These are phyloP conservation scores for Lactarius pseudohatsudake DNA, from an alignment of 768 basidiomycete genomes.

Conservation along the genomic window DNA sequence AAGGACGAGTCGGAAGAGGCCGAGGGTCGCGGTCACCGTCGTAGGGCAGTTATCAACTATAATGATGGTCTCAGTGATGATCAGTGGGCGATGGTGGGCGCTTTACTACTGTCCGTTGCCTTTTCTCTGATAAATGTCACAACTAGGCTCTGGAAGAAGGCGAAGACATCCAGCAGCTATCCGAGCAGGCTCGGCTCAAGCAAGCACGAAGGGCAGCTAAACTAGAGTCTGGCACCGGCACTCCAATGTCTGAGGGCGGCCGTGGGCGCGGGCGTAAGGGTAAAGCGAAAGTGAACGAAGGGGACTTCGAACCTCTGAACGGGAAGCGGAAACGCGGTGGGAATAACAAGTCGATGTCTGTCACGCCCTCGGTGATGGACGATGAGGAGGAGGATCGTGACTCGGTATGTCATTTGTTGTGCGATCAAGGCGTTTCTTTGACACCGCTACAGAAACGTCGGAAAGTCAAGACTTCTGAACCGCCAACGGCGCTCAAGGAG, in stretches of 20 bases:
- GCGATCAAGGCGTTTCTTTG: conserved; percentile 1
- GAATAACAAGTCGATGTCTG: conserved; percentile 67
- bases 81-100: conserved; percentile 80
- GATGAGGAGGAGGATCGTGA: conserved; percentile 81
- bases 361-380: conserved; percentile 68
- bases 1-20: conserved; percentile 60
- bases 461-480: conserved; percentile 64
- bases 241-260: conserved; percentile 62
- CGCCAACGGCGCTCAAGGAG: conserved; percentile 59
- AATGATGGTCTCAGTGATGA: conserved; percentile 94
- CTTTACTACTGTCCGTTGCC: background rate
- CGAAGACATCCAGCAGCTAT: conserved; percentile 73
- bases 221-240: conserved; percentile 58
- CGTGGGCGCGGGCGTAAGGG: conserved; percentile 52
- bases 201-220: conserved; percentile 62
- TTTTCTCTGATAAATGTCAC: conserved; percentile 6
- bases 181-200: conserved; percentile 62
- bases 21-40: conserved; percentile 83
- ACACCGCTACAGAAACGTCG: conserved; percentile 69
- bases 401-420: conserved; percentile 43
- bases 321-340: conserved; percentile 72
- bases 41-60: conserved; percentile 83
- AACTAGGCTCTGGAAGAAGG: conserved; percentile 74
- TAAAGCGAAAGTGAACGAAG: conserved; percentile 54
- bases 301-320: conserved; percentile 38